Percentiles rank a stretch among this genome's conserved stretches.
These are phyloP conservation scores for Thelonectria blattea DNA, from an alignment of 2,329 filamentous ascomycete species.

Conservation along the genomic window DNA sequence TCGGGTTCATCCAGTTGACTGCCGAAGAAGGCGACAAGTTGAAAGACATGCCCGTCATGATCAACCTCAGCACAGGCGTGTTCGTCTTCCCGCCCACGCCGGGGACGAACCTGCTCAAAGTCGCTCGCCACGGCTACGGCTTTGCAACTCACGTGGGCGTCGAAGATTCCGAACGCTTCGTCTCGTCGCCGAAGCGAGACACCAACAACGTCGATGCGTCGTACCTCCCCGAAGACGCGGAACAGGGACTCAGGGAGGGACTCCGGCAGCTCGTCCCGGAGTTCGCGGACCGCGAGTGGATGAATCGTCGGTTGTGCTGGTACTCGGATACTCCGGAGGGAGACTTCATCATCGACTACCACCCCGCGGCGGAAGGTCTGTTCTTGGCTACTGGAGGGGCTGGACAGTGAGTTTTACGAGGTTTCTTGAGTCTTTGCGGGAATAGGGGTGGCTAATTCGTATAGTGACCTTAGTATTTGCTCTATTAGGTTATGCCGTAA, in stretches of 20 bases:
- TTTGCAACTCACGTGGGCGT: constrained; percentile 47
- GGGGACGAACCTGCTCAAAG: constrained; percentile 58
- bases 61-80: constrained; percentile 60
- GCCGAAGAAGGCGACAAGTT: constrained; percentile 61
- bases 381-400: constrained; percentile 54
- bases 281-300: constrained; percentile 58
- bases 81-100: constrained; percentile 61
- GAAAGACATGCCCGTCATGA: constrained; percentile 61
- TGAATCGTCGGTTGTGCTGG: constrained; percentile 63
- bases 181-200: constrained; percentile 45
- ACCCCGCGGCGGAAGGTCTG: constrained; percentile 54
- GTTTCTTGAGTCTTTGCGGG: background rate
- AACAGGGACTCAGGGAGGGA: constrained; percentile 57
- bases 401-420: constrained; percentile 29
- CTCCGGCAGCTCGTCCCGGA: constrained; percentile 60
- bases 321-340: constrained; percentile 70
- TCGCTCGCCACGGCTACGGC: constrained; percentile 66
- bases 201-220: constrained; percentile 49
- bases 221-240: constrained; percentile 56
- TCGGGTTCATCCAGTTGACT: constrained; percentile 69
- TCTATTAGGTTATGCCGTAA: no score
- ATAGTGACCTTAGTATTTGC: no score
- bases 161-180: constrained; percentile 25
- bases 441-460: background rate
- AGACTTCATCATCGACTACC: constrained; percentile 65